phyloP scores from a whole-genome alignment of 352 stramenopile genomes.

The Lagenidium giganteum region DNA sequence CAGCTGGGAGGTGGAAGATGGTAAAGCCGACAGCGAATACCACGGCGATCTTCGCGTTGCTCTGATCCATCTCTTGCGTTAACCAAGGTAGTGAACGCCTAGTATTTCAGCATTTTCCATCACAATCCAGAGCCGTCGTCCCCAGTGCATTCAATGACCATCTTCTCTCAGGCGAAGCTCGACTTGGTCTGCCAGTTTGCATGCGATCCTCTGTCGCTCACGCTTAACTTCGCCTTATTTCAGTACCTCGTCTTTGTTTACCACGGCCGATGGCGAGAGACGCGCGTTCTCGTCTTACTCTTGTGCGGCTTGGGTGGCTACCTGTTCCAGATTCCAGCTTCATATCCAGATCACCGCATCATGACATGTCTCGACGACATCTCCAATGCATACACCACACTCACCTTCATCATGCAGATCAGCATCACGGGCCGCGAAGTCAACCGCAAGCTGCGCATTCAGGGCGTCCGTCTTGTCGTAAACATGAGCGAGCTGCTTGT shows the following conservation, averaged over 20 bases:
- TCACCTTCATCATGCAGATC: constrained; percentile 23
- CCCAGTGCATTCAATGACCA: too few relatives aligned
- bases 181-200: constrained; percentile 1
- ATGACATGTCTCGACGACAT: constrained; percentile 14
- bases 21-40: too few relatives aligned
- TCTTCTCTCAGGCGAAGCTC: constrained; percentile 1
- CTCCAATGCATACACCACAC: constrained; percentile 7
- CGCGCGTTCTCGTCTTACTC: neutral
- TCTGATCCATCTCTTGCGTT: too few relatives aligned
- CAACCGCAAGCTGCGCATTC: constrained; percentile 17
- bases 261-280: constrained; percentile 1
- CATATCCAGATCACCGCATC: constrained; percentile 6
- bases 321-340: constrained; percentile 2
- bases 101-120: too few relatives aligned
- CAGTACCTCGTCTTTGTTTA: constrained; percentile 9
- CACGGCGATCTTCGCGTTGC: too few relatives aligned
- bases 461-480: constrained; percentile 19
- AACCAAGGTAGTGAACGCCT: too few relatives aligned
- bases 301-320: constrained; percentile 10
- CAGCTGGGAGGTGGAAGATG: too few relatives aligned
- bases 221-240: constrained; percentile 13
- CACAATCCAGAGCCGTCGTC: too few relatives aligned
- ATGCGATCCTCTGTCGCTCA: constrained; percentile 1
- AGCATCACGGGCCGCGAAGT: constrained; percentile 26
- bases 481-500: constrained; percentile 12